phyloP scores from a whole-genome alignment of 306 rosid species.

The Hylodesmum podocarpum region DNA sequence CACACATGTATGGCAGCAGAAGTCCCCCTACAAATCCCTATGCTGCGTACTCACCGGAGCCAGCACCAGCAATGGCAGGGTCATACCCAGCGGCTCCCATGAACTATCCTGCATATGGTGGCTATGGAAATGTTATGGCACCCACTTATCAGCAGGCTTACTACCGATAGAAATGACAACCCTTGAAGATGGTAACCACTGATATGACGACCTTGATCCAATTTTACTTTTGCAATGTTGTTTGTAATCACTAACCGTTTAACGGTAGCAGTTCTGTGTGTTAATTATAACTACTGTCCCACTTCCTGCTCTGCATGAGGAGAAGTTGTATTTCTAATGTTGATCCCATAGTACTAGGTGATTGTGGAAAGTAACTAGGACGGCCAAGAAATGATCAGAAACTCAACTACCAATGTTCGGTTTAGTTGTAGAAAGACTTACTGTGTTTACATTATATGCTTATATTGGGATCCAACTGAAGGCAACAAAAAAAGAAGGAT shows the following conservation, averaged over 20 bases:
- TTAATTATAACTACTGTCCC: constrained; percentile 73
- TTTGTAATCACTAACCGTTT: constrained; percentile 98
- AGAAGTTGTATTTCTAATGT: constrained; percentile 91
- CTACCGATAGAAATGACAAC: constrained; percentile 93
- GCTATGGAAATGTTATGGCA: constrained; percentile 86
- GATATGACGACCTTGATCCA: constrained; percentile 81
- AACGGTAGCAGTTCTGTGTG: constrained; percentile 97
- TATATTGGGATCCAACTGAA: constrained; percentile 37
- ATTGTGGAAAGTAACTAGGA: constrained; percentile 94
- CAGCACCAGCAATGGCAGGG: constrained; percentile 68
- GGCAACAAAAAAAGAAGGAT: not conserved
- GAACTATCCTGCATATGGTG: constrained; percentile 86
- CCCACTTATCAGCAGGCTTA: constrained; percentile 99
- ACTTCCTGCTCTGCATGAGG: constrained; percentile 72
- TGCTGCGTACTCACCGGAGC: constrained; percentile 85
- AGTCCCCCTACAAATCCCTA: constrained; percentile 83
- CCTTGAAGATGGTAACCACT: constrained; percentile 95
- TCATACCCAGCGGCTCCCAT: constrained; percentile 79
- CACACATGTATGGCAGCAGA: constrained; percentile 94
- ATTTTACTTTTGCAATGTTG: constrained; percentile 79
- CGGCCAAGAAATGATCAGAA: constrained; percentile 63
- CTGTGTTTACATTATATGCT: constrained; percentile 41
- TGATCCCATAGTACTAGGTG: constrained; percentile 93
- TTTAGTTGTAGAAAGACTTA: constrained; percentile 68
- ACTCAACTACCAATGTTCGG: constrained; percentile 57